A percentile compares a stretch with the other conserved stretches of the same genome.
phyloP scores from a whole-genome alignment of 2,329 filamentous ascomycete species.

The Colletotrichum australisinense region DNA sequence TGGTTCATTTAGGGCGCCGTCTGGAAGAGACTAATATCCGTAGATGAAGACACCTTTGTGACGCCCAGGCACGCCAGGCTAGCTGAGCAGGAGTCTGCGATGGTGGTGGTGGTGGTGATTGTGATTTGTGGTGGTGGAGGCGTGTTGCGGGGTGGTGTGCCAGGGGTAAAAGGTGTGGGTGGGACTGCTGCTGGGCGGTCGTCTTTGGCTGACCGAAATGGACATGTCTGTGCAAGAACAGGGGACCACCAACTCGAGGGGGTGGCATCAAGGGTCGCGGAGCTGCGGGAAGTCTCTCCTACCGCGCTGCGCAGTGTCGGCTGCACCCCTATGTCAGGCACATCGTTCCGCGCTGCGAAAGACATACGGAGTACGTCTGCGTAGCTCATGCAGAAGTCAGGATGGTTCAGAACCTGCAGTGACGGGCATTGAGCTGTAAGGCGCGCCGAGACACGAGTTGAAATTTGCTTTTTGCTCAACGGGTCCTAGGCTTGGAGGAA shows the following conservation, averaged over 20 bases:
- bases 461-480: slow-evolving; percentile 4
- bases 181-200: background rate
- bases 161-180: slow-evolving; percentile 13
- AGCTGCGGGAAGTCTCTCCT: slow-evolving; percentile 31
- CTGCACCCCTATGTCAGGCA: slow-evolving; percentile 28
- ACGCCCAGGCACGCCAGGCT: background rate
- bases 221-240: slow-evolving; percentile 14
- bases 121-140: background rate
- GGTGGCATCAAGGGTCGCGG: slow-evolving; percentile 25
- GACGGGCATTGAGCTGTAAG: slow-evolving; percentile 5
- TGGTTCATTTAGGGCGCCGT: background rate
- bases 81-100: background rate
- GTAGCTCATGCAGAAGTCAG: slow-evolving; percentile 1
- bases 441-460: slow-evolving; percentile 12
- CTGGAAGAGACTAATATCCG: background rate
- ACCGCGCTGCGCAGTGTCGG: slow-evolving; percentile 14
- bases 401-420: slow-evolving; percentile 23
- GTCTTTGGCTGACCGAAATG: slow-evolving; percentile 15
- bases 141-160: slow-evolving; percentile 23
- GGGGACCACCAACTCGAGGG: slow-evolving; percentile 1
- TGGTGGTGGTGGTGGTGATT: background rate
- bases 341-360: slow-evolving; percentile 1
- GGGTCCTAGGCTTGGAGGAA: background rate
- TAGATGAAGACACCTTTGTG: background rate
- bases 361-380: slow-evolving; percentile 9